Evolutionary conservation across 2,329 filamentous ascomycete species (phyloP), one percentile per base, ranked within the genome.

Genomic region (Biscogniauxia marginata): DNA sequence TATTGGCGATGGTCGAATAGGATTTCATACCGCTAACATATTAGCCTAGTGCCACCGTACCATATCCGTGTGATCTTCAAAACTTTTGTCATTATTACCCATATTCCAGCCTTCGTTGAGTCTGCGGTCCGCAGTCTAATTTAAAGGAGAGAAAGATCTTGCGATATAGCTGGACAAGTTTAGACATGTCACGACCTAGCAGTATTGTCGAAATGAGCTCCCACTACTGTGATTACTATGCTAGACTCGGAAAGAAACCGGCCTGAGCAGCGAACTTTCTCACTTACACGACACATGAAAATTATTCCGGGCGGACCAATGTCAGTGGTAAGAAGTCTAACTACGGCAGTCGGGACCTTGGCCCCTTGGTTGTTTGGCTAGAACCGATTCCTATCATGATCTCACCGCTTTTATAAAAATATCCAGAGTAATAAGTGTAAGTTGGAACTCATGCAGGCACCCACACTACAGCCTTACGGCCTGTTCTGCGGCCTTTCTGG

Each of bases 1-100:
- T 16, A 18, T 19, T 50, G 11, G 20, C 50, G 8, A 25, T 49
- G 25, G 50, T 47, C 53, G 39, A 60, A 54, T 58, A 53, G 53
- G 53, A 58, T 53, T 19, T 13, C 13, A 24, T 51, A 21, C 51
- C 51, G 34, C 34, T 8, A 44, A 20, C 21, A 30, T 30, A 21
- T 19, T 30, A n/a, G 48, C 49, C 44, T 46, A 7, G 20, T 11
- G 3, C 44, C 18, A 46, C 44, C 8, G 18, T 8, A 18, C 30
- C 44, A 18, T 46, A 20, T 20, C 16, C 18, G 20, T 18, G 44
- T 39, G 30, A 39, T 39, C 13, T 39, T 16, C n/a, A 39, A 11
- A n/a, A 1, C n/a, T 39, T 3, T 16, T 39, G 30, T 39, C 30
- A 39, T 39, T 39, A 39, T 39, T 16, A 39, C 5, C 13, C 9